Conservation (phyloP, 257 asterid genomes). For the Forsythia suspensa region DNA sequence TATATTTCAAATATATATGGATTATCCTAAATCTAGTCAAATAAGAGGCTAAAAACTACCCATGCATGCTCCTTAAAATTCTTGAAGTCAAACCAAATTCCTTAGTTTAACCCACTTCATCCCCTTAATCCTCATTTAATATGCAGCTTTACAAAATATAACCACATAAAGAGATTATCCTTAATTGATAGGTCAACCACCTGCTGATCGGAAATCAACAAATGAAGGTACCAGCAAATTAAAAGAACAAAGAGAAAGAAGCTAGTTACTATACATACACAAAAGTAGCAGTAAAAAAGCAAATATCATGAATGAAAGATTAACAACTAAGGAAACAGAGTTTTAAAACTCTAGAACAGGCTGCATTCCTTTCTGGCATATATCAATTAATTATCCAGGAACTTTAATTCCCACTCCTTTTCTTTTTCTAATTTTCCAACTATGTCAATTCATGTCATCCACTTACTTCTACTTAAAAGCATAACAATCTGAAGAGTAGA, state of each 20-base stretch:
- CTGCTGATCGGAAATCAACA: neutral
- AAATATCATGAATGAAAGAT: neutral
- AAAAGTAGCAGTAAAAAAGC: neutral
- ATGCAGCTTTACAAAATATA: slow-evolving; percentile 1
- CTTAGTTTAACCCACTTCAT: neutral
- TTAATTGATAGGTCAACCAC: neutral
- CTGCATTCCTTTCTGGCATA: neutral
- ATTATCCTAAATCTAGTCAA: neutral
- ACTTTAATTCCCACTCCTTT: neutral
- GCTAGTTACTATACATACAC: neutral
- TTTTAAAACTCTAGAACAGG: neutral
- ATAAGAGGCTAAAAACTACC: neutral
- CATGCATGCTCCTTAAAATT: slow-evolving; percentile 8
- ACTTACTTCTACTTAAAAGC: neutral
- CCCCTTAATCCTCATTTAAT: slow-evolving; percentile 11
- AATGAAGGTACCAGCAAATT: neutral
- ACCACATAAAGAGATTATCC: neutral
- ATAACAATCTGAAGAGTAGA: slow-evolving; percentile 2
- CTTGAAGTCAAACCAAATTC: neutral
- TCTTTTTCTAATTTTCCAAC: slow-evolving; percentile 7
- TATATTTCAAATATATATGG: neutral
- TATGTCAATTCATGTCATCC: neutral
- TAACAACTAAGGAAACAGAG: slow-evolving; percentile 7
- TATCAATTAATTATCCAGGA: neutral
- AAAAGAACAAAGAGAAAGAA: neutral